Evolutionary conservation across 768 basidiomycete genomes (phyloP).

Genomic region (Calvatia gigantea): DNA sequence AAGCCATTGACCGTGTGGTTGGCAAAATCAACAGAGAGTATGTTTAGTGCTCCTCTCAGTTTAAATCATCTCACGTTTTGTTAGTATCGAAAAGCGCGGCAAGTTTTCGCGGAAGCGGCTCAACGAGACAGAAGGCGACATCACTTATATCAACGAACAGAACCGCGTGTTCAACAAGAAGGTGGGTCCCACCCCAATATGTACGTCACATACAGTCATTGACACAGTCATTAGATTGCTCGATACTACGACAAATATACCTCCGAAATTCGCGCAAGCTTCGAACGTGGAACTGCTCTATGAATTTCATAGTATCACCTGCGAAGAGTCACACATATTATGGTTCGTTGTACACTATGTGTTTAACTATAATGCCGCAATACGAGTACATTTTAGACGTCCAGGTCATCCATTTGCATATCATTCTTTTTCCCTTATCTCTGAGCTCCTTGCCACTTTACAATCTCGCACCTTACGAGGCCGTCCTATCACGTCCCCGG

Average conservation of each 20-base stretch:
- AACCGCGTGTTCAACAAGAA: constrained; percentile 99
- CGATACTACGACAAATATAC: constrained; percentile 98
- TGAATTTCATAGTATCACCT: constrained; percentile 26
- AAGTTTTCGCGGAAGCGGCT: constrained; percentile 86
- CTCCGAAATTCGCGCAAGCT: constrained; percentile 92
- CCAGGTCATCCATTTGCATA: not conserved
- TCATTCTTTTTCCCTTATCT: no score
- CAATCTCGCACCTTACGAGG: no score
- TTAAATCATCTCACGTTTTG: constrained; percentile 7
- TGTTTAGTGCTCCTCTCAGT: constrained; percentile 28
- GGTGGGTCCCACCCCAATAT: constrained; percentile 32
- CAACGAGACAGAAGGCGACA: constrained; percentile 93
- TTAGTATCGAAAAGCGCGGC: constrained; percentile 83
- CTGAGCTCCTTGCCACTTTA: not conserved
- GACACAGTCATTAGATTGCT: constrained; percentile 58
- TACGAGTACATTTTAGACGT: not conserved
- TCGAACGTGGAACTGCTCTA: constrained; percentile 94
- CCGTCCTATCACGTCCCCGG: no score
- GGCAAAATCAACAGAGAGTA: constrained; percentile 92
- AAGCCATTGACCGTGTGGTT: constrained; percentile 90
- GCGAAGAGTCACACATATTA: not conserved
- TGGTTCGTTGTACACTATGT: not conserved
- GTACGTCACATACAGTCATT: not conserved
- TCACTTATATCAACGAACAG: constrained; percentile 99
- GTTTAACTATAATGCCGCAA: constrained; percentile 2